Evolutionary conservation across 2,329 filamentous ascomycete genomes (phyloP), one percentile per base, ranked within the genome.

Genomic region (Rhynchosporium agropyri): DNA sequence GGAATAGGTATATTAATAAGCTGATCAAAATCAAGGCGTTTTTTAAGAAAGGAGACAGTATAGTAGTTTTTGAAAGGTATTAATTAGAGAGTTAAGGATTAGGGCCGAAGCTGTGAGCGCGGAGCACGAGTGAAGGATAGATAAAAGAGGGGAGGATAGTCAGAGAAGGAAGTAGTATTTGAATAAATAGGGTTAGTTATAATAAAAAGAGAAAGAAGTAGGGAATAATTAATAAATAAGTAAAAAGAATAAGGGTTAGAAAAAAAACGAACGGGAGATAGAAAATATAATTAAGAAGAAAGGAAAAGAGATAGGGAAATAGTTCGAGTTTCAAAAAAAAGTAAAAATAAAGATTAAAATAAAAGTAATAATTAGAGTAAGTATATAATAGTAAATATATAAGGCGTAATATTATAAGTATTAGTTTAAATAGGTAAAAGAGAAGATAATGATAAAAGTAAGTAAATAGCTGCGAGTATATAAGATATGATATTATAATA

Each of bases 261-360:
- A 40, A 40, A 13, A 43, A 43, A 43, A 43, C n/a, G 12, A 43
- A 43, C 13, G 12, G n/a, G 42, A 43, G 13, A 13, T 43, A 43
- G 12, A 43, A 43, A 43, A 43, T 43, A 43, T 43, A 43, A 43
- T 43, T 43, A 43, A 43, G n/a, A 43, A 43, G 42, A 43, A 43
- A 43, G n/a, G 42, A 43, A 43, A 43, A 15, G 12, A 43, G 42
- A 43, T 8, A 43, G 4, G 12, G n/a, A 43, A 43, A 43, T 43
- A 43, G 12, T 8, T 43, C 12, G n/a, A 43, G 13, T 43, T 43
- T 13, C 12, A 43, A 43, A 43, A 8, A 43, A 43, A 43, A 43
- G 42, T 8, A 43, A 43, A 15, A 43, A 43, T 4, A 15, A 43
- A 15, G n/a, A 15, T 43, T 43, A 43, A 13, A 43, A 43, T 43